Evolutionary conservation across 163 green algal genomes (phyloP).

Genomic region (Chlorella variabilis): DNA sequence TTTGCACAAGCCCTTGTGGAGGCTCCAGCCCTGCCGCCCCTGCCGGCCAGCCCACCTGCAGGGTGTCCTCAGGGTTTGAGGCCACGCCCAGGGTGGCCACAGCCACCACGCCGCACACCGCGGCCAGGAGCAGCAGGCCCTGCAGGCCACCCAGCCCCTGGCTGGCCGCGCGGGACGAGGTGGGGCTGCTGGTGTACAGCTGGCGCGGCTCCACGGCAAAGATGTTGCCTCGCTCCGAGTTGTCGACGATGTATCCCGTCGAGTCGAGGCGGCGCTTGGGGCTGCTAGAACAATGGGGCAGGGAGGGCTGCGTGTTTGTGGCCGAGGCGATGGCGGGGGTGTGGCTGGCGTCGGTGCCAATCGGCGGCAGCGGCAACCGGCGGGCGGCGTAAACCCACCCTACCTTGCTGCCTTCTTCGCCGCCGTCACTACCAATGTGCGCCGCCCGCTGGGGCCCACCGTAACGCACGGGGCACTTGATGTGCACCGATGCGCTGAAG

Average conservation of each 20-base stretch:
- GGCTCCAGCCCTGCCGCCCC: neutral
- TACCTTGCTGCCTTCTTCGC: neutral
- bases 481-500: too few relatives aligned
- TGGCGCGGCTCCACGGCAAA: conserved; percentile 20
- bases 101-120: neutral
- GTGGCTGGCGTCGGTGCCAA: too few relatives aligned
- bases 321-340: too few relatives aligned
- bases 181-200: conserved; percentile 26
- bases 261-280: neutral
- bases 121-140: conserved; percentile 13
- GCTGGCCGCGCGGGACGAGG: neutral
- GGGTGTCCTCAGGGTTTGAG: neutral
- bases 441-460: too few relatives aligned
- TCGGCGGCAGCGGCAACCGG: too few relatives aligned
- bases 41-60: neutral
- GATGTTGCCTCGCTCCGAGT: conserved; percentile 20
- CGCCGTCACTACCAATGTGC: too few relatives aligned
- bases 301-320: neutral
- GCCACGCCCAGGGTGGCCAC: conserved; percentile 8
- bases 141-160: neutral
- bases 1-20: too few relatives aligned
- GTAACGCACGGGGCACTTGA: too few relatives aligned
- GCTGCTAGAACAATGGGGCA: too few relatives aligned
- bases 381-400: neutral
- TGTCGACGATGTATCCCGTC: conserved; percentile 31